Conservation (phyloP, 1,284 basidiomycete genomes). For the Naganishia sp. region DNA sequence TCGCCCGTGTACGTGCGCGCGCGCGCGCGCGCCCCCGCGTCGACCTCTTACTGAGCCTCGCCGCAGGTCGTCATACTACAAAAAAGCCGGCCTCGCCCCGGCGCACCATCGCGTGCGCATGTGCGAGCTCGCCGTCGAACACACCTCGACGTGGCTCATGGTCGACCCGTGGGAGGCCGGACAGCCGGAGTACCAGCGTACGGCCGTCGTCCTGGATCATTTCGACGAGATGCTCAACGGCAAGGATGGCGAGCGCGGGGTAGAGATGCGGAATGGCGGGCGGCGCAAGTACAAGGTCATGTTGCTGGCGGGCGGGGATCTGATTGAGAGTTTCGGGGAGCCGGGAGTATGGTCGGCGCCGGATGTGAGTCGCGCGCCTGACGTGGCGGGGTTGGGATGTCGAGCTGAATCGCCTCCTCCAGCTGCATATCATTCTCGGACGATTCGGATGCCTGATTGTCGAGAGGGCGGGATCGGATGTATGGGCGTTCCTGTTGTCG, state of each 20-base stretch:
- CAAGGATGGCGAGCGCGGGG: slow-evolving; percentile 59
- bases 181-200: slow-evolving; percentile 85
- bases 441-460: slow-evolving; percentile 93
- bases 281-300: slow-evolving; percentile 65
- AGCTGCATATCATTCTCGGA: slow-evolving; percentile 95
- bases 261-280: slow-evolving; percentile 49
- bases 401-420: slow-evolving; percentile 22
- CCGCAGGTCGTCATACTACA: slow-evolving; percentile 74
- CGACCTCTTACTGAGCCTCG: background rate
- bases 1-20: slow-evolving; percentile 67
- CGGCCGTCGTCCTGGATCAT: slow-evolving; percentile 92
- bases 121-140: slow-evolving; percentile 80
- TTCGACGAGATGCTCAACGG: slow-evolving; percentile 92
- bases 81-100: slow-evolving; percentile 81
- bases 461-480: slow-evolving; percentile 90
- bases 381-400: background rate
- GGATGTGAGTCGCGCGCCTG: slow-evolving; percentile 65
- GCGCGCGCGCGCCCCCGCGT: background rate
- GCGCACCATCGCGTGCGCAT: slow-evolving; percentile 79
- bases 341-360: slow-evolving; percentile 91
- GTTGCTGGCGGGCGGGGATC: slow-evolving; percentile 93
- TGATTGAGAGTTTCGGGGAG: slow-evolving; percentile 97
- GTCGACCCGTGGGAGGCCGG: slow-evolving; percentile 96
- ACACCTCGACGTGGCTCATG: slow-evolving; percentile 66
- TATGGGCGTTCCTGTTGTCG: slow-evolving; percentile 64